Percentiles rank a stretch among this genome's conserved stretches.
These are phyloP conservation scores for Candida sp. DNA, from an alignment of 1,139 yeast species.

Conservation along the genomic window DNA sequence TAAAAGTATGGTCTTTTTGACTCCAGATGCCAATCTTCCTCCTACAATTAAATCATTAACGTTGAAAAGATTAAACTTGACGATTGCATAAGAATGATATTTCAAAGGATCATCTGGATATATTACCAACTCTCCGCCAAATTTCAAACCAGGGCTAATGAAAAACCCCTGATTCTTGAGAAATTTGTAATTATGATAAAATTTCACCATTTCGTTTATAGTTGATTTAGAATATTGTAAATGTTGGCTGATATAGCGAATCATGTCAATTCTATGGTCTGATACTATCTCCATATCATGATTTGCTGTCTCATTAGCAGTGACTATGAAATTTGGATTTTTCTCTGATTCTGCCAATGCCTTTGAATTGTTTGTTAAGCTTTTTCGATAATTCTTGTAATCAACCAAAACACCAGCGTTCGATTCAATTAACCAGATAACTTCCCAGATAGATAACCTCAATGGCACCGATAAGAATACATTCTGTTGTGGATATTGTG, in stretches of 20 bases:
- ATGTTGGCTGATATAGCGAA: slow-evolving; percentile 7
- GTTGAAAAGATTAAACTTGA: slow-evolving; percentile 45
- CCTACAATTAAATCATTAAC: slow-evolving; percentile 67
- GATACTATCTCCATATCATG: slow-evolving; percentile 7
- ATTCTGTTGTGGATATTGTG: slow-evolving; percentile 90
- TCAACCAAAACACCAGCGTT: slow-evolving; percentile 36
- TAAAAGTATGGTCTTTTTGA: slow-evolving; percentile 80
- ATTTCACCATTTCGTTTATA: slow-evolving; percentile 4
- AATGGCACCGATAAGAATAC: slow-evolving; percentile 81
- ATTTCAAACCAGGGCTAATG: slow-evolving; percentile 81
- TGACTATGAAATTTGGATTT: slow-evolving; percentile 8
- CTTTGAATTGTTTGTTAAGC: no score
- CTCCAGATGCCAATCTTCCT: slow-evolving; percentile 90
- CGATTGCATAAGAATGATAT: slow-evolving; percentile 84
- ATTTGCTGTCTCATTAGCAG: slow-evolving; percentile 3
- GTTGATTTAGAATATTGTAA: slow-evolving; percentile 2
- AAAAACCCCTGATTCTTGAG: slow-evolving; percentile 49
- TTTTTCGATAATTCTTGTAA: slow-evolving; percentile 15
- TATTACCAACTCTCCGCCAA: slow-evolving; percentile 86
- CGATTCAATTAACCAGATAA: slow-evolving; percentile 55
- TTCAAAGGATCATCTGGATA: slow-evolving; percentile 87
- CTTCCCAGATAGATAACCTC: slow-evolving; percentile 70
- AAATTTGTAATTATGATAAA: slow-evolving; percentile 22
- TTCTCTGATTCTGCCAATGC: no score
- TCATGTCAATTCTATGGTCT: slow-evolving; percentile 4